These are phyloP conservation scores for Xylaria scruposa DNA, from an alignment of 495 filamentous ascomycete genomes.

Conservation along the genomic window DNA sequence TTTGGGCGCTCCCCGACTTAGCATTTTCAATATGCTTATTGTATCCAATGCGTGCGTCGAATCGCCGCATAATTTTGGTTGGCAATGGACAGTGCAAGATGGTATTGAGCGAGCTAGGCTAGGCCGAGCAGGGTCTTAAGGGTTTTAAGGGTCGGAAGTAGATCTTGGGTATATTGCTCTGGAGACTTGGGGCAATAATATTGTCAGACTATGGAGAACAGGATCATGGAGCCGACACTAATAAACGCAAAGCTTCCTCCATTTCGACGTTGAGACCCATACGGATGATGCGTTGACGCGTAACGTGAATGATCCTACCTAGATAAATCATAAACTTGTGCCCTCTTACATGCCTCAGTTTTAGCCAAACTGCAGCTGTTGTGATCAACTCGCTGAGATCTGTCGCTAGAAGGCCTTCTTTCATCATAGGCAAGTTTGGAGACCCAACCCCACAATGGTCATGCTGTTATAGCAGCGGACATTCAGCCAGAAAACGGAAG, in stretches of 20 bases:
- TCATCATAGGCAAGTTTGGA: conserved; percentile 1
- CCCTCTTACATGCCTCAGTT: not conserved
- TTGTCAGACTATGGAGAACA: not conserved
- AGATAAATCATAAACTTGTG: not conserved
- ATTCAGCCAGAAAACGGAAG: not conserved
- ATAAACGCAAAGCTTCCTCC: not conserved
- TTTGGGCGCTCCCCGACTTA: not conserved
- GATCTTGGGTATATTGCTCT: not conserved
- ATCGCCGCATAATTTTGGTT: not conserved
- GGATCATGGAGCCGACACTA: not conserved
- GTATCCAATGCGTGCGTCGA: not conserved
- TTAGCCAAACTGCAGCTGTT: not conserved
- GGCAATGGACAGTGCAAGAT: not conserved
- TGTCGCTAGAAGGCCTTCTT: not conserved
- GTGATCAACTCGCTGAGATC: not conserved
- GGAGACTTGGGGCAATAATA: not conserved
- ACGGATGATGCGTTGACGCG: not conserved
- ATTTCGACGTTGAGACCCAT: not conserved
- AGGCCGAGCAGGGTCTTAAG: not conserved
- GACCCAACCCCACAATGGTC: not conserved
- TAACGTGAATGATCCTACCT: not conserved
- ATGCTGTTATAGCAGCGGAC: not conserved
- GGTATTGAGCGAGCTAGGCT: not conserved
- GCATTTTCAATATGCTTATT: not conserved
- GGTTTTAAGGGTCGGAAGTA: not conserved